Evolutionary conservation across 1,284 basidiomycete genomes (phyloP).

Genomic region (Malassezia arunalokei): DNA sequence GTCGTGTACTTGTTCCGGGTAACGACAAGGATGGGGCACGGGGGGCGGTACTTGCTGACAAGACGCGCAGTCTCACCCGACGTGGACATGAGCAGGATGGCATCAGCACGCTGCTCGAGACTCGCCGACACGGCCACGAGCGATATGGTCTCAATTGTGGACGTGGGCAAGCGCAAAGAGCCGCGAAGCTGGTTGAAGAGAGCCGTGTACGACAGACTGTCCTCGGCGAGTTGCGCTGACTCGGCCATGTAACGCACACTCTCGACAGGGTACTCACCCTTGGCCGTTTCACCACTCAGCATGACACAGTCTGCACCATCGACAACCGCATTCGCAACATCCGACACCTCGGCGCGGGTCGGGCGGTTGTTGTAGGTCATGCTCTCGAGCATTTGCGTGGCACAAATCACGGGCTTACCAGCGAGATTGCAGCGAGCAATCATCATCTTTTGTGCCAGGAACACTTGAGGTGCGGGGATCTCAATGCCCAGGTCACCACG

Average conservation of each 20-base stretch:
- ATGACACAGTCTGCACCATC: conserved; percentile 47
- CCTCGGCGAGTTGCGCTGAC: conserved; percentile 45
- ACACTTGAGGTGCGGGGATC: conserved; percentile 53
- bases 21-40: conserved; percentile 72
- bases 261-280: conserved; percentile 44
- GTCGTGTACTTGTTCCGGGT: conserved; percentile 92
- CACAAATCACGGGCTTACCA: conserved; percentile 82
- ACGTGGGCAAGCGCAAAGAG: conserved; percentile 37
- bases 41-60: conserved; percentile 89
- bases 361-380: conserved; percentile 47
- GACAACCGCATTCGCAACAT: conserved; percentile 46
- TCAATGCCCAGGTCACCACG: conserved; percentile 46
- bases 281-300: conserved; percentile 46
- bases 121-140: conserved; percentile 43
- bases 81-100: conserved; percentile 87
- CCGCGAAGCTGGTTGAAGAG: conserved; percentile 50
- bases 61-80: conserved; percentile 83
- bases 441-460: conserved; percentile 47
- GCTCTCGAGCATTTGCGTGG: conserved; percentile 98
- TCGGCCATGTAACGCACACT: conserved; percentile 49
- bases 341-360: conserved; percentile 44
- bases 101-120: conserved; percentile 44
- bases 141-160: conserved; percentile 44
- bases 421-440: conserved; percentile 46
- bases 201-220: conserved; percentile 41